These are phyloP conservation scores for Beta vulgaris DNA, from an alignment of 148 eudicot species.

Conservation along the genomic window DNA sequence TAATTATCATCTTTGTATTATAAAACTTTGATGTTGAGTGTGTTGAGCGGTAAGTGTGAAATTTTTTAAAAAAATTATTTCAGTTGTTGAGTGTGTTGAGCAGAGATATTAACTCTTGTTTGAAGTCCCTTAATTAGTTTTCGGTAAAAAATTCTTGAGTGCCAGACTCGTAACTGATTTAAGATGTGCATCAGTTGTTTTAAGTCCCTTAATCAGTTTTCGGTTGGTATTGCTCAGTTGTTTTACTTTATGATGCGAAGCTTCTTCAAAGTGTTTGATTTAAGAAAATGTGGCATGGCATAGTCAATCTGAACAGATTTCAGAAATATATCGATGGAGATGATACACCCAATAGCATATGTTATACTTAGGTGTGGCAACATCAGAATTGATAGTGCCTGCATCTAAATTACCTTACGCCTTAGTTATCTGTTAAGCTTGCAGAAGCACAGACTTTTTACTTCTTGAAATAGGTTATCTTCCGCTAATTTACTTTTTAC, in stretches of 20 bases:
- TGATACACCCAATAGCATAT: not conserved
- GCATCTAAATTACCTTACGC: not conserved
- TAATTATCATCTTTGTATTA: too few species aligned
- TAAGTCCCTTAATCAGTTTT: too few species aligned
- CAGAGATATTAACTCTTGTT: too few species aligned
- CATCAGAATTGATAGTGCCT: not conserved
- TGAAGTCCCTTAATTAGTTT: too few species aligned
- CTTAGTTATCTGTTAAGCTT: not conserved
- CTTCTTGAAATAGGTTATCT: not conserved
- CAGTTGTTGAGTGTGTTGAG: too few species aligned
- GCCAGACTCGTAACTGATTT: too few species aligned
- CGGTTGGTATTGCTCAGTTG: too few species aligned
- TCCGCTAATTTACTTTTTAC: constrained; percentile 8
- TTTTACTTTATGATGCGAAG: not conserved
- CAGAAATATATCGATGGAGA: not conserved
- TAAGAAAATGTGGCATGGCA: not conserved
- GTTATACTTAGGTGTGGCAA: not conserved
- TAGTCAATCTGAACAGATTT: not conserved
- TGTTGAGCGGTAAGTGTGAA: too few species aligned
- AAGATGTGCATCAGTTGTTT: too few species aligned
- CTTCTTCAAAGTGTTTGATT: not conserved
- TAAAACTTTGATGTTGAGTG: too few species aligned
- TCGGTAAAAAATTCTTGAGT: too few species aligned
- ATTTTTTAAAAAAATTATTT: too few species aligned
- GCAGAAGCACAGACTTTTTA: not conserved